Percentiles rank a stretch among this genome's conserved stretches.
These are phyloP conservation scores for Coemansia sp. DNA, from an alignment of 371 early-diverging fungal genomes.

Conservation along the genomic window DNA sequence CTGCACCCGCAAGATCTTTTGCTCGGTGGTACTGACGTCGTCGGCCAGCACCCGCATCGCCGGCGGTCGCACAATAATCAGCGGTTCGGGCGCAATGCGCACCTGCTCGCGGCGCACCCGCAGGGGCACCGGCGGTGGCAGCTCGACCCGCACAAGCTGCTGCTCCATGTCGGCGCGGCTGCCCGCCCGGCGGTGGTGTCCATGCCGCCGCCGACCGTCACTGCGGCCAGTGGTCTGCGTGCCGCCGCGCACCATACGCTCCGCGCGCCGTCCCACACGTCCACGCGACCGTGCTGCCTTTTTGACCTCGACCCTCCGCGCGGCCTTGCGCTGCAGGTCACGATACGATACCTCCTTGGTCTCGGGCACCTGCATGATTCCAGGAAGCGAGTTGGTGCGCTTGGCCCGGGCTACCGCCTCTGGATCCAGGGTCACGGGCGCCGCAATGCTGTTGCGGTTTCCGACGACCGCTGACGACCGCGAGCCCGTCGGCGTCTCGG, in stretches of 20 bases:
- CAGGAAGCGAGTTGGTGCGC: constrained; percentile 49
- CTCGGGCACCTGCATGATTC: constrained; percentile 50
- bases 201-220: constrained; percentile 7
- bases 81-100: constrained; percentile 37
- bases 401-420: constrained; percentile 43
- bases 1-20: constrained; percentile 39
- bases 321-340: constrained; percentile 43
- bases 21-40: constrained; percentile 20
- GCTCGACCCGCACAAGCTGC: constrained; percentile 44
- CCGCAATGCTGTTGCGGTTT: constrained; percentile 9
- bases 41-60: background rate
- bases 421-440: constrained; percentile 17
- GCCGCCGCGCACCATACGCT: constrained; percentile 45
- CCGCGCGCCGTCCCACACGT: constrained; percentile 38
- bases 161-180: constrained; percentile 50
- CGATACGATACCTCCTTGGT: constrained; percentile 50
- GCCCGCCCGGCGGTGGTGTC: constrained; percentile 28
- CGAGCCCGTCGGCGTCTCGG: constrained; percentile 40
- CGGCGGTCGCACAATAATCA: constrained; percentile 44
- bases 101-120: constrained; percentile 48
- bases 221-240: constrained; percentile 14
- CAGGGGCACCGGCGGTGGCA: constrained; percentile 51
- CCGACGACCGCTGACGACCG: constrained; percentile 13
- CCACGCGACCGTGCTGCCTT: constrained; percentile 28
- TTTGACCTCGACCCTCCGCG: constrained; percentile 28